Evolutionary conservation across 768 basidiomycete genomes (phyloP).

Genomic region (Pluteus cervinus): DNA sequence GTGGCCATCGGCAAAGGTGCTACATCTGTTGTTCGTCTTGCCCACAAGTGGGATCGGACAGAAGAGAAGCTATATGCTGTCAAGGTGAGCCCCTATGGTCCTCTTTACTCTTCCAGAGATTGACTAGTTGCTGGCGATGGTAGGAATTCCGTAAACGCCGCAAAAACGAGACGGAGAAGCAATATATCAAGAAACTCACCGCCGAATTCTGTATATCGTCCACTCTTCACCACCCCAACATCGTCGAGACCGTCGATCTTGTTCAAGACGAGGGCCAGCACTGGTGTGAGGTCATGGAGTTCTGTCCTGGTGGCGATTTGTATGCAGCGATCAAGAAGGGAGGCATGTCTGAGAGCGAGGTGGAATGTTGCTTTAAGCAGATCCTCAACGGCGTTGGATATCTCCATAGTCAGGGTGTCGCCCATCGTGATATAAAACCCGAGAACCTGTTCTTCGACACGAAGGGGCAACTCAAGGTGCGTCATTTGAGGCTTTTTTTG

Average conservation of each 20-base stretch:
- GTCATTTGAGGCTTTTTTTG: slow-evolving; percentile 16
- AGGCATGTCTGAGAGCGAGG: slow-evolving; percentile 82
- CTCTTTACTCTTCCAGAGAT: slow-evolving; percentile 3
- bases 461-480: slow-evolving; percentile 87
- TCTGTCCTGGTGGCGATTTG: slow-evolving; percentile 95
- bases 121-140: slow-evolving; percentile 4
- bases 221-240: slow-evolving; percentile 87
- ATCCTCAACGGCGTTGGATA: slow-evolving; percentile 85
- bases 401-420: slow-evolving; percentile 93
- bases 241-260: slow-evolving; percentile 98
- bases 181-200: slow-evolving; percentile 99
- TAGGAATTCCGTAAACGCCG: slow-evolving; percentile 98
- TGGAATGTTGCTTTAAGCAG: slow-evolving; percentile 98
- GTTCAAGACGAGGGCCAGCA: slow-evolving; percentile 96
- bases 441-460: slow-evolving; percentile 96
- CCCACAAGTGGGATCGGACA: slow-evolving; percentile 96
- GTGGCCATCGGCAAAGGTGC: slow-evolving; percentile 97
- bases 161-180: slow-evolving; percentile 98
- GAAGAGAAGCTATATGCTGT: slow-evolving; percentile 98
- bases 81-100: slow-evolving; percentile 56
- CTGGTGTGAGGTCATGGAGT: slow-evolving; percentile 99
- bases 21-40: slow-evolving; percentile 93
- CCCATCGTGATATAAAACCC: slow-evolving; percentile 97
- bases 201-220: slow-evolving; percentile 99
- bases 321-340: slow-evolving; percentile 99